Evolutionary conservation across 116 monocot species (phyloP).

Genomic region (Thalassia testudinum): DNA sequence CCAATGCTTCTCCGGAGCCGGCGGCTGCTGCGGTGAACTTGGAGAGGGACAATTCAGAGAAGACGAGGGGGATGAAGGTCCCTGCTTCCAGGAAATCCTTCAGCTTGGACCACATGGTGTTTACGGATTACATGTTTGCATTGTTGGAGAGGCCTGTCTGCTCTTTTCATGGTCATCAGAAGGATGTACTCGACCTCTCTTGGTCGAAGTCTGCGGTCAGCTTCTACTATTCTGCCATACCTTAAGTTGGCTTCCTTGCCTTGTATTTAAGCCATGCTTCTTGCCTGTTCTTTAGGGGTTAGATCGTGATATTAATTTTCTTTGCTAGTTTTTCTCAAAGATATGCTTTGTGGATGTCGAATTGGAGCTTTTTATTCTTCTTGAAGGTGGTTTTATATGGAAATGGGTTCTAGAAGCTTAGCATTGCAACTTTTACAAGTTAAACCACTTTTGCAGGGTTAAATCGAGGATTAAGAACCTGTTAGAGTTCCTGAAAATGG

Average conservation of each 20-base stretch:
- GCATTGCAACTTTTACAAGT: too few relatives aligned
- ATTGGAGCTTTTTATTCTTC: too few relatives aligned
- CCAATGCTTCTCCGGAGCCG: slow-evolving; percentile 33
- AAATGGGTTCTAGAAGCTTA: too few relatives aligned
- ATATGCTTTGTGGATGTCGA: neutral
- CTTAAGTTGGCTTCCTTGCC: neutral
- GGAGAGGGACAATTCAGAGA: slow-evolving; percentile 31
- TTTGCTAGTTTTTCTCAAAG: neutral
- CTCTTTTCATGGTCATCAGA: slow-evolving; percentile 63
- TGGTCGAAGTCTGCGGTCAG: slow-evolving; percentile 90
- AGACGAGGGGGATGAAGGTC: slow-evolving; percentile 28
- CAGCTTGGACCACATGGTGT: slow-evolving; percentile 42
- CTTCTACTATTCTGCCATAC: neutral
- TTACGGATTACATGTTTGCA: slow-evolving; percentile 52
- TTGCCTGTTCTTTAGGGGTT: neutral
- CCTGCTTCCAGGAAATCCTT: slow-evolving; percentile 34
- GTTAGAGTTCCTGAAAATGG: too few relatives aligned
- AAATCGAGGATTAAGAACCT: too few relatives aligned
- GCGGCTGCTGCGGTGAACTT: slow-evolving; percentile 4
- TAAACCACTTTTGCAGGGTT: too few relatives aligned
- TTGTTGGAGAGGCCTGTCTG: slow-evolving; percentile 58
- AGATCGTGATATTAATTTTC: neutral
- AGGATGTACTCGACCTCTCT: slow-evolving; percentile 89
- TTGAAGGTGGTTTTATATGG: too few relatives aligned
- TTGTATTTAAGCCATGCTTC: neutral